phyloP scores from a whole-genome alignment of 2,329 filamentous ascomycete genomes.

The Penicillium digitatum region DNA sequence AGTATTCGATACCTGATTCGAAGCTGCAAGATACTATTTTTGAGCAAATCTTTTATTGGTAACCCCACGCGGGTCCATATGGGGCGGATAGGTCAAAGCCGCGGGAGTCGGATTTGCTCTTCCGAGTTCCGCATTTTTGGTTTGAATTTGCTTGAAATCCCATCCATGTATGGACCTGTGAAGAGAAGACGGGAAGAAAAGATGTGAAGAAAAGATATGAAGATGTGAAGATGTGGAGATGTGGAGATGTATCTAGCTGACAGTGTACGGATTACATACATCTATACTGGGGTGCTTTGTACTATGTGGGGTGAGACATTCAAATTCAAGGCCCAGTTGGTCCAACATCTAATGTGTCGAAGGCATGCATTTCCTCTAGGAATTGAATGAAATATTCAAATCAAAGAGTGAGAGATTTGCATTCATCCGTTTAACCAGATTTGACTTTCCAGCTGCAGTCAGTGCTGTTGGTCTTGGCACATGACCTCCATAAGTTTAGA shows the following conservation, averaged over 20 bases:
- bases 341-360: not conserved
- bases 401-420: not conserved
- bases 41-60: constrained; percentile 16
- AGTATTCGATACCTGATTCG: not conserved
- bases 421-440: not conserved
- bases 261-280: too few species aligned
- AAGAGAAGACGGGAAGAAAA: not conserved
- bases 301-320: not conserved
- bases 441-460: not conserved
- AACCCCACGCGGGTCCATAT: constrained; percentile 21
- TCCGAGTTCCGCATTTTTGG: not conserved
- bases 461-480: constrained; percentile 22
- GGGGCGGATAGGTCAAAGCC: constrained; percentile 12
- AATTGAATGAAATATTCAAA: not conserved
- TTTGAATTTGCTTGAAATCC: not conserved
- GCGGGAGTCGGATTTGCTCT: constrained; percentile 10
- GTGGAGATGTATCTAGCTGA: too few species aligned
- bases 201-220: not conserved
- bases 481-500: constrained; percentile 18
- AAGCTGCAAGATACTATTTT: not conserved
- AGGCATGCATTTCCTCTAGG: not conserved
- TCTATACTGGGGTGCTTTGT: not conserved
- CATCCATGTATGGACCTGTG: not conserved
- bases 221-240: not conserved
- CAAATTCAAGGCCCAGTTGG: not conserved